A percentile compares a stretch with the other conserved stretches of the same genome.
Conservation (phyloP, 164 flowering plant genomes). For the Cinnamomum micranthum region DNA sequence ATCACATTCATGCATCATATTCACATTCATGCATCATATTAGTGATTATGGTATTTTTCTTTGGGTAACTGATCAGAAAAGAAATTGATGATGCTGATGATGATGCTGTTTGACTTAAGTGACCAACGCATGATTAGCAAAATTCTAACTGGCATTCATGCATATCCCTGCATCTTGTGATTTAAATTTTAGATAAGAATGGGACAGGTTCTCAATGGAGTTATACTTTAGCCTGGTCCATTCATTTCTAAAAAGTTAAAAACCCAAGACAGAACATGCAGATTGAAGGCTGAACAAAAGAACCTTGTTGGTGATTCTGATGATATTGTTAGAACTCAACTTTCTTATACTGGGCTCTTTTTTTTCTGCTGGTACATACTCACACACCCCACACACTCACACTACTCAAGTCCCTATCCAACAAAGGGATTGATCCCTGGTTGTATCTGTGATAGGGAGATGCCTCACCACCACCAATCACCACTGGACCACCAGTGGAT, state of each 20-base stretch:
- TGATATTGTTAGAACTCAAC: background rate
- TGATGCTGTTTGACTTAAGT: too few species aligned
- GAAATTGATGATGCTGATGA: background rate
- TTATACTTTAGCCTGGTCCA: background rate
- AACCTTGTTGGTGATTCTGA: background rate
- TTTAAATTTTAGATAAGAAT: background rate
- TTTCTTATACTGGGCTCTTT: background rate
- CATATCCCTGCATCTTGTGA: background rate
- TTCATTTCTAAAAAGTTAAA: background rate
- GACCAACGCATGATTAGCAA: too few species aligned
- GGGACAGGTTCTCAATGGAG: background rate
- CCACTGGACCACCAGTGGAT: too few species aligned
- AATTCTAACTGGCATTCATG: background rate
- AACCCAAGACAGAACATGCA: background rate
- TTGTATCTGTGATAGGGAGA: too few species aligned
- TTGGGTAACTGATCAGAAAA: background rate
- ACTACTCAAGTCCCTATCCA: too few species aligned
- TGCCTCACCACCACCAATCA: too few species aligned
- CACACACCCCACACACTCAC: too few species aligned
- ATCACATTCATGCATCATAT: conserved; percentile 1
- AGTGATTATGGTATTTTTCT: background rate
- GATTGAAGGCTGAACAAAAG: background rate
- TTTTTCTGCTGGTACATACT: too few species aligned
- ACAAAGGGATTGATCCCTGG: too few species aligned
- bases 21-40: background rate